These are phyloP conservation scores for Arabis alpina DNA, from an alignment of 345 rosid genomes.

Conservation along the genomic window DNA sequence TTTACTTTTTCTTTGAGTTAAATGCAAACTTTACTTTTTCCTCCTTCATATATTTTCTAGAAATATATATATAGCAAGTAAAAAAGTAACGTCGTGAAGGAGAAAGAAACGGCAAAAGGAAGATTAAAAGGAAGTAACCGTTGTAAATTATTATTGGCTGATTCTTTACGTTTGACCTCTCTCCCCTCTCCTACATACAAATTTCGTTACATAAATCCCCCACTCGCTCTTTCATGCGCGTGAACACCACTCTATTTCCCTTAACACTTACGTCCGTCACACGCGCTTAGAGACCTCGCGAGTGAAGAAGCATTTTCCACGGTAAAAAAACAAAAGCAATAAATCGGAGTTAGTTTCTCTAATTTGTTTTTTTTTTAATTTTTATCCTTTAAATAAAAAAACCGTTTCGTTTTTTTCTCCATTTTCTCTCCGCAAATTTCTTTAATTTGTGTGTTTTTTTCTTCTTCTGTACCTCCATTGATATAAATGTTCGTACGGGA, in stretches of 20 bases:
- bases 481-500: neutral
- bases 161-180: constrained; percentile 35
- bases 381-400: constrained; percentile 32
- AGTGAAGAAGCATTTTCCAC: constrained; percentile 22
- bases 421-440: constrained; percentile 7
- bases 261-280: neutral
- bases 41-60: neutral
- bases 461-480: constrained; percentile 8
- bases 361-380: neutral
- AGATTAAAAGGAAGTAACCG: constrained; percentile 27
- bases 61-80: neutral
- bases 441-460: no score
- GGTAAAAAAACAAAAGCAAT: constrained; percentile 23
- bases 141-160: constrained; percentile 29
- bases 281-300: neutral
- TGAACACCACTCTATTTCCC: neutral
- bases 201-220: constrained; percentile 17
- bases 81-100: constrained; percentile 13
- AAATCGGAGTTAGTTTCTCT: constrained; percentile 52
- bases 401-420: constrained; percentile 39
- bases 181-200: constrained; percentile 8
- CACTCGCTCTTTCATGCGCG: neutral
- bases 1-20: constrained; percentile 4
- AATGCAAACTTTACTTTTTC: constrained; percentile 3
- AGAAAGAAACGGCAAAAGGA: constrained; percentile 12